These are phyloP conservation scores for Bromus sterilis DNA, from an alignment of 176 grass and related monocot genomes.

Conservation along the genomic window DNA sequence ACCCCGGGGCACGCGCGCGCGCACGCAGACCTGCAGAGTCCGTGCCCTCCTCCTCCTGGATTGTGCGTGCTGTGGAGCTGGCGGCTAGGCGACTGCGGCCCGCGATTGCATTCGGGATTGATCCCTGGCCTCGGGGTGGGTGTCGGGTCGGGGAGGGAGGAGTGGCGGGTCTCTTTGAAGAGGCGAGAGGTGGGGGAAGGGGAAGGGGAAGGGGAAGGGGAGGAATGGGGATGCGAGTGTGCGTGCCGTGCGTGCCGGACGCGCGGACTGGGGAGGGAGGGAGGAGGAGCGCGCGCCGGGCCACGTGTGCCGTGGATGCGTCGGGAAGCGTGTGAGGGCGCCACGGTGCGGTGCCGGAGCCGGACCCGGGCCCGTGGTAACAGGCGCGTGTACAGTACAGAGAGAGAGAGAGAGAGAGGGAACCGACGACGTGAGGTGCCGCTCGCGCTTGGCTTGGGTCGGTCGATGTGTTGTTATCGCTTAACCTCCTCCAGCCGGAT, in stretches of 20 bases:
- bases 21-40: too few relatives aligned
- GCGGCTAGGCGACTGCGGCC: neutral
- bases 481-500: neutral
- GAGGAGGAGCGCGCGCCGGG: constrained; percentile 6
- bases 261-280: neutral
- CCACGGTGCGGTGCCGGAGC: neutral
- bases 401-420: too few relatives aligned
- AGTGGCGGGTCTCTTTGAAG: constrained; percentile 7
- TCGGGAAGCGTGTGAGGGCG: constrained; percentile 8
- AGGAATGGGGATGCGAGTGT: neutral
- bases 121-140: neutral
- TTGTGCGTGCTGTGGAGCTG: neutral
- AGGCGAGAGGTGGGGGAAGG: neutral
- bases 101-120: constrained; percentile 2
- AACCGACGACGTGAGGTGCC: neutral
- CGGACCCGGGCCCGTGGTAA: neutral
- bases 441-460: too few relatives aligned
- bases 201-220: neutral
- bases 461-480: constrained; percentile 4
- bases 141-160: neutral
- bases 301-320: constrained; percentile 38
- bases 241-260: constrained; percentile 13
- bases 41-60: neutral
- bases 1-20: neutral
- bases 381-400: neutral